These are phyloP conservation scores for Pittosporum tobira DNA, from an alignment of 129 eudicot species.

Conservation along the genomic window DNA sequence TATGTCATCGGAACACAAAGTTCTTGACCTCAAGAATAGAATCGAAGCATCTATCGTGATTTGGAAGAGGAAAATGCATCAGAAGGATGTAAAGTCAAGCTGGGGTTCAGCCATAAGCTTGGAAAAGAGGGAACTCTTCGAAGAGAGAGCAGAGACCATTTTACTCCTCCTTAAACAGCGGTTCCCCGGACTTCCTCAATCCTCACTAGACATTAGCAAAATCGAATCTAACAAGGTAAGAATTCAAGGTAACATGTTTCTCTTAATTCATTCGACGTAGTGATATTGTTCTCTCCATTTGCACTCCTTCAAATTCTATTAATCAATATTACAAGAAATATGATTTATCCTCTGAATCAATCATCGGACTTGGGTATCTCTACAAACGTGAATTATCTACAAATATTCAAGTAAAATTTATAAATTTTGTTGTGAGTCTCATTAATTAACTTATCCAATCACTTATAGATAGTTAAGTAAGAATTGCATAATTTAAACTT, in stretches of 20 bases:
- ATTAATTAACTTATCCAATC: too few relatives aligned
- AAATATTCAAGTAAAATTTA: too few relatives aligned
- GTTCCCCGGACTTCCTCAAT: conserved; percentile 72
- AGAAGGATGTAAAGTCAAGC: conserved; percentile 50
- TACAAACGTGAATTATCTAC: too few relatives aligned
- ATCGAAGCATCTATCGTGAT: conserved; percentile 77
- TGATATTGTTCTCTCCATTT: too few relatives aligned
- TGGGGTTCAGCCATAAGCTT: conserved; percentile 63
- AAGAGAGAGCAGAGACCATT: conserved; percentile 77
- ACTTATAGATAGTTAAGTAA: too few relatives aligned
- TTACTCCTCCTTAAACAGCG: conserved; percentile 61
- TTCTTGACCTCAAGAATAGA: conserved; percentile 72
- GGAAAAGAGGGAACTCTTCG: conserved; percentile 74
- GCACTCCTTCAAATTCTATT: too few relatives aligned
- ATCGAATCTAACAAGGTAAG: conserved; percentile 54
- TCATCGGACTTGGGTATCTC: too few relatives aligned
- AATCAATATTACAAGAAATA: too few relatives aligned
- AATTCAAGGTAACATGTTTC: background rate
- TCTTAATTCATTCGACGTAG: background rate
- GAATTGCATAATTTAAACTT: too few relatives aligned
- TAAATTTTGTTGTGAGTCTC: too few relatives aligned
- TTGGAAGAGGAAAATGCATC: conserved; percentile 75
- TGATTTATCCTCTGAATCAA: too few relatives aligned
- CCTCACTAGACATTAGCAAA: conserved; percentile 69
- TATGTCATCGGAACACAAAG: conserved; percentile 54